Percentiles rank a stretch among this genome's conserved stretches.
phyloP scores from a whole-genome alignment of 768 basidiomycete genomes.

The Phanerodontia chrysosporium region DNA sequence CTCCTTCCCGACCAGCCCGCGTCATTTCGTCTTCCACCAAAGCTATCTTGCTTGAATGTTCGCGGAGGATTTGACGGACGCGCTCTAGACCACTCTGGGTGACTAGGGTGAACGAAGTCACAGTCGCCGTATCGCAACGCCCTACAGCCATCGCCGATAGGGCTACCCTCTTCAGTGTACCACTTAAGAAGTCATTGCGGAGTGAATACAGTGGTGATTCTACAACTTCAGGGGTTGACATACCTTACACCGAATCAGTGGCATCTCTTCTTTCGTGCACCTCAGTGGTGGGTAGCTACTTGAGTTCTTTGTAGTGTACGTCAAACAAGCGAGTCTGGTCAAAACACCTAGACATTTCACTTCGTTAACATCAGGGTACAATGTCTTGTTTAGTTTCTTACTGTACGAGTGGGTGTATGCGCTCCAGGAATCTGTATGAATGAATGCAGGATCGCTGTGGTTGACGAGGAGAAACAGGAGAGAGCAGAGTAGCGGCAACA shows the following conservation, averaged over 20 bases:
- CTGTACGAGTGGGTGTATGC: too few species aligned
- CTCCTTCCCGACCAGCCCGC: background rate
- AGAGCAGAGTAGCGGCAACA: too few species aligned
- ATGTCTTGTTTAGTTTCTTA: too few species aligned
- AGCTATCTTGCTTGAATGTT: background rate
- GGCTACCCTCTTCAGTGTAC: conserved; percentile 29
- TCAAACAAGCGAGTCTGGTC: background rate
- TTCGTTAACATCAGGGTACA: too few species aligned
- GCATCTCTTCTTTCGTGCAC: background rate
- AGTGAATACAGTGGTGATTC: background rate
- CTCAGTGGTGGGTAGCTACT: too few species aligned
- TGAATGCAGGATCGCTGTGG: too few species aligned
- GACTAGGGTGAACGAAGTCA: conserved; percentile 29
- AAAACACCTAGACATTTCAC: too few species aligned
- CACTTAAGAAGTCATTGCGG: conserved; percentile 13
- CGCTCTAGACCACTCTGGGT: conserved; percentile 31
- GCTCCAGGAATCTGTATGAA: too few species aligned
- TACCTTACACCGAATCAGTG: background rate
- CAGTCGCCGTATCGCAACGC: conserved; percentile 19
- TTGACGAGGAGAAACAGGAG: too few species aligned
- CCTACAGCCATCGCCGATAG: conserved; percentile 24
- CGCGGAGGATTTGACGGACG: background rate
- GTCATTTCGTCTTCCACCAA: background rate
- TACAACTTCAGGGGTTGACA: background rate
- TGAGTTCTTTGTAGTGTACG: too few species aligned